A percentile compares a stretch with the other conserved stretches of the same genome.
Evolutionary conservation across 768 basidiomycete genomes (phyloP).

Genomic region (Boletus edulis): DNA sequence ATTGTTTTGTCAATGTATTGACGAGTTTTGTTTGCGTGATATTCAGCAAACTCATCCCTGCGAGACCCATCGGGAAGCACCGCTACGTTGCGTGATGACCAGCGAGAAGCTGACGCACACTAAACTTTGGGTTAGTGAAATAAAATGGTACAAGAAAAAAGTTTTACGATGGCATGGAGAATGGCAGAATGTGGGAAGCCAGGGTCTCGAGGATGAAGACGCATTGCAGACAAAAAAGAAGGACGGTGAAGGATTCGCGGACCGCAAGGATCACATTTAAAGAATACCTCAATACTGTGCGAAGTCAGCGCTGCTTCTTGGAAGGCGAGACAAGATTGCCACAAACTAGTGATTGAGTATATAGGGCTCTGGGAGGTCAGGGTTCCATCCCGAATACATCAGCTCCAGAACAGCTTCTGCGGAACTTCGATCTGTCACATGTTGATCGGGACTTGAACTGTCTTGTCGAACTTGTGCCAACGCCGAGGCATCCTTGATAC

Average conservation of each 20-base stretch:
- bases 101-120: constrained; percentile 83
- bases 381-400: constrained; percentile 78
- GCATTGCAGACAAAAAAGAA: constrained; percentile 77
- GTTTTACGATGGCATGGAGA: constrained; percentile 82
- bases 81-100: constrained; percentile 69
- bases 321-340: constrained; percentile 5
- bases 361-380: constrained; percentile 76
- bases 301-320: constrained; percentile 11
- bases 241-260: constrained; percentile 80
- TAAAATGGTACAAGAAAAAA: not conserved
- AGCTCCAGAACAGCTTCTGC: constrained; percentile 62
- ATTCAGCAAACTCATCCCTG: constrained; percentile 84
- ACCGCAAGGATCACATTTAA: constrained; percentile 84
- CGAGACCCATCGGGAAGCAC: constrained; percentile 71
- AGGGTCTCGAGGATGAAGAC: constrained; percentile 74
- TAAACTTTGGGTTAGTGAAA: constrained; percentile 28
- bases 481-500: not conserved
- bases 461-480: constrained; percentile 34
- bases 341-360: constrained; percentile 75
- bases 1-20: constrained; percentile 87
- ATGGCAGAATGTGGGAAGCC: constrained; percentile 88
- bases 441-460: constrained; percentile 52
- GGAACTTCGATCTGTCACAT: constrained; percentile 35
- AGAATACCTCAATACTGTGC: constrained; percentile 79
- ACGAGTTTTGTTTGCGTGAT: constrained; percentile 83